Conservation (phyloP, 2,329 filamentous ascomycete genomes). For the Dactylellina haptotyla region DNA sequence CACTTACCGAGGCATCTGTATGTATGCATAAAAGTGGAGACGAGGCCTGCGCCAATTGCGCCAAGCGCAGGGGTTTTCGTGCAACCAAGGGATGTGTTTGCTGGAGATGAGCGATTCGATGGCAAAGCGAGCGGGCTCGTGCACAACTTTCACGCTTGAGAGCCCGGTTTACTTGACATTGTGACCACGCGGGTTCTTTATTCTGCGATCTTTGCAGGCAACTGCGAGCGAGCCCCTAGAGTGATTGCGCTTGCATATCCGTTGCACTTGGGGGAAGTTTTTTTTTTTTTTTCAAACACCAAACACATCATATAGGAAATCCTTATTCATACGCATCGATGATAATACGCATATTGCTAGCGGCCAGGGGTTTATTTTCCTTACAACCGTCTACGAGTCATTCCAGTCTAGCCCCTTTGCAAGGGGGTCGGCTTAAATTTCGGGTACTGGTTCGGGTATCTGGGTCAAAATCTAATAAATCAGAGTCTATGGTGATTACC, state of each 20-base stretch:
- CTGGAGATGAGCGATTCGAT: slow-evolving; percentile 10
- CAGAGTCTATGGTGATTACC: no score
- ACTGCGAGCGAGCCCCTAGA: background rate
- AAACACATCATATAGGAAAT: no score
- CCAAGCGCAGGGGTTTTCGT: slow-evolving; percentile 23
- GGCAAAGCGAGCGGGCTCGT: slow-evolving; percentile 16
- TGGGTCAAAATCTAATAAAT: no score
- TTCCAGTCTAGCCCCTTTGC: no score
- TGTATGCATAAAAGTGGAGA: slow-evolving; percentile 32
- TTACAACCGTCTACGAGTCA: no score
- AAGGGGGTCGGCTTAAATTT: slow-evolving; percentile 39
- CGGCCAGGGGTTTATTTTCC: no score
- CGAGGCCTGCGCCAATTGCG: slow-evolving; percentile 7
- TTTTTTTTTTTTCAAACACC: no score
- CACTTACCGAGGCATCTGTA: slow-evolving; percentile 47
- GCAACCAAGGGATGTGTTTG: slow-evolving; percentile 5
- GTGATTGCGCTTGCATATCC: background rate
- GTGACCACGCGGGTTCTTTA: slow-evolving; percentile 17
- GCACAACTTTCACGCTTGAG: background rate
- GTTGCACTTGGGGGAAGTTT: slow-evolving; percentile 18
- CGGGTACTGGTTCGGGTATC: slow-evolving; percentile 17
- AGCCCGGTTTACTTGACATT: slow-evolving; percentile 3
- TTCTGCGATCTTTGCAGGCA: background rate
- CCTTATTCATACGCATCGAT: no score
- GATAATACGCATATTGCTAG: no score